Base-by-base conservation (phyloP, 2,329 filamentous ascomycete genomes). In the Pyrenophora teres region DNA sequence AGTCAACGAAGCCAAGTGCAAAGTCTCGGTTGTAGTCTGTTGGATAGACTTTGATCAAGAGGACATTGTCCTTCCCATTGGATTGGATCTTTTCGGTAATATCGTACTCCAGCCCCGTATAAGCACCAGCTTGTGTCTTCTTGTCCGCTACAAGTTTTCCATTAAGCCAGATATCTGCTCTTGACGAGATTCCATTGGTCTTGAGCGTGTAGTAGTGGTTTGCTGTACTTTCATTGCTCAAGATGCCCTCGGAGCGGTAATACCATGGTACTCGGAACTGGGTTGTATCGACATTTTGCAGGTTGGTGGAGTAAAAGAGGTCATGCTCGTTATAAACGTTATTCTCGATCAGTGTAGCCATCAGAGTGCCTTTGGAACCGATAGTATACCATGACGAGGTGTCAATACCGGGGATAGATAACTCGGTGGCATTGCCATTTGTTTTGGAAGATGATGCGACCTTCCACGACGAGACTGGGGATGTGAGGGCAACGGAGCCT, bases 101-200 rank as follows among this genome's bases (percentile, higher is more conserved):
- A 18, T 87, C 81, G 61, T 82, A 85, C 2, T 70, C 73, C 31
- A 80, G 76, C 0, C 85, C 85, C 0, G 70, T 80, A 43, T 86
- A 87, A 0, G 83, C 76, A 2, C 85, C 85, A 7, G 76, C 75
- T 57, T 87, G 84, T 6, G 71, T 57, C 0, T 73, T 59, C 4
- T 76, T 80, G 23, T 76, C 75, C 2, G 77, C 82, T 13, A 87
- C 67, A 50, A 78, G 70, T 25, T 74, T 68, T 10, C 83, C 83
- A 50, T 87, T 87, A 41, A 87, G 54, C 51, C 77, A 85, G 5
- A 87, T 78, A 56, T 87, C 84, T 1, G 82, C 85, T 27, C 78
- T 78, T 1, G 84, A 85, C 0, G 79, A 81, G 56, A 87, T 83
- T 4, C 84, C 84, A 53, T 87, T 76, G 0, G 83, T 86, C 30